Base-by-base conservation (phyloP, 768 basidiomycete species). In the Sarcodon aspratus region DNA sequence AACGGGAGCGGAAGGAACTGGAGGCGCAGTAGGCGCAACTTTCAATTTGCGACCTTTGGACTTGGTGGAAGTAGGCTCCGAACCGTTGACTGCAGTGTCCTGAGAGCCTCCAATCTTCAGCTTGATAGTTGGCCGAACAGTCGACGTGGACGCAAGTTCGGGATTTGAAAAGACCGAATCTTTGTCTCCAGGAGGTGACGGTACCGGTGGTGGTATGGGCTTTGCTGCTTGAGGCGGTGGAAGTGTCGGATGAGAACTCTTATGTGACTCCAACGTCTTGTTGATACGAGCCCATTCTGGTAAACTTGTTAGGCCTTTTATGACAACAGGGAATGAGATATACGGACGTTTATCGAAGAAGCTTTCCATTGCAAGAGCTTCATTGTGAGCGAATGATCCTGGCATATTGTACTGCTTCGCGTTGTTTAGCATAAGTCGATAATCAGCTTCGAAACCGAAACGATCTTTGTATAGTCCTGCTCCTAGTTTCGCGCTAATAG, bases 201-300 rank as follows among this genome's bases (percentile, higher is more conserved):
- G 47, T 17, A 51, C 55, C 34, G 49, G 34, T 9, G 53, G 46
- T 45, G 48, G 55, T 38, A 57, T 62, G 40, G 61, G 57, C 4
- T 58, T 54, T 15, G 61, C 51, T 15, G 59, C 57, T 18, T 21
- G 52, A 13, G 42, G 48, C 36, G 21, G 47, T n/a, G n/a, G 51
- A 49, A n/a, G 52, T 46, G 1, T 46, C 33, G 51, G 55, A 35
- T 55, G 55, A 34, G 70, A 71, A 0, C 74, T 71, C 52, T 74
- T 74, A 58, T 78, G 76, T 44, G 72, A 73, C 62, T 86, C 83
- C 12, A 91, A 68, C 0, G 88, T 91, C 66, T 89, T 86, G 63
- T 82, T 84, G 62, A 88, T 86, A 45, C 87, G 80, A 10, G 75
- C 69, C 95, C 95, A 98, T 64, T 85, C 92, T 95, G 52, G 38